Percentiles rank a stretch among this genome's conserved stretches.
Evolutionary conservation across 2,329 filamentous ascomycete species (phyloP).

Genomic region (Penicillium janthinellum): DNA sequence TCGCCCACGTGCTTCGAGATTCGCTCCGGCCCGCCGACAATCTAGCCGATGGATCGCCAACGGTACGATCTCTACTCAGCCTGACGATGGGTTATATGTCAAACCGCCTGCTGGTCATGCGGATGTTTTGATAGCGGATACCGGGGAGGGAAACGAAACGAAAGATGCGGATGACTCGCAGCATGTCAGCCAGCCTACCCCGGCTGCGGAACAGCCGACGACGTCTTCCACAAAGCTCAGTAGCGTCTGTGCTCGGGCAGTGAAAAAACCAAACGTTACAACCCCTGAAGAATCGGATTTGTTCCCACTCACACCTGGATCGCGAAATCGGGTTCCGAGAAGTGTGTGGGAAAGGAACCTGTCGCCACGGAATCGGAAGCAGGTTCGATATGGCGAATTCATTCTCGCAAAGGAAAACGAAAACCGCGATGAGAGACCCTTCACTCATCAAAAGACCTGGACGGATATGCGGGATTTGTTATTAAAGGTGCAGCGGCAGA

Average conservation of each 20-base stretch:
- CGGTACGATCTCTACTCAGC: neutral
- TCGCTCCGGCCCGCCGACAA: constrained; percentile 10
- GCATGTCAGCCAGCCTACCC: neutral
- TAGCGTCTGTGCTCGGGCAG: neutral
- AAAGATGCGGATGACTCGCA: neutral
- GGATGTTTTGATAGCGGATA: neutral
- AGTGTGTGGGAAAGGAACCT: constrained; percentile 11
- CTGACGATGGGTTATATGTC: neutral
- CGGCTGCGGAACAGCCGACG: neutral
- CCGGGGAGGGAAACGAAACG: neutral
- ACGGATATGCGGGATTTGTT: constrained; percentile 31
- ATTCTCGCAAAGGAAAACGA: constrained; percentile 9
- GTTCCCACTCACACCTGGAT: neutral
- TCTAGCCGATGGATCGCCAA: constrained; percentile 31
- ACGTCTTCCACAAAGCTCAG: neutral
- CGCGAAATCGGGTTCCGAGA: neutral
- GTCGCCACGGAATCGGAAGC: constrained; percentile 29
- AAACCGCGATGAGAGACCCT: neutral
- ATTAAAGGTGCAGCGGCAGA: constrained; percentile 25
- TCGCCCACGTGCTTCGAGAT: neutral
- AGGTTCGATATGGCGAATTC: constrained; percentile 30
- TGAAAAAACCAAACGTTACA: neutral
- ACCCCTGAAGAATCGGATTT: neutral
- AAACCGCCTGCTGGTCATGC: neutral
- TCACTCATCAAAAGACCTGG: constrained; percentile 20